A percentile compares a stretch with the other conserved stretches of the same genome.
Conservation (phyloP, 192 early-diverging fungal genomes). For the Entomortierella parvispora region DNA sequence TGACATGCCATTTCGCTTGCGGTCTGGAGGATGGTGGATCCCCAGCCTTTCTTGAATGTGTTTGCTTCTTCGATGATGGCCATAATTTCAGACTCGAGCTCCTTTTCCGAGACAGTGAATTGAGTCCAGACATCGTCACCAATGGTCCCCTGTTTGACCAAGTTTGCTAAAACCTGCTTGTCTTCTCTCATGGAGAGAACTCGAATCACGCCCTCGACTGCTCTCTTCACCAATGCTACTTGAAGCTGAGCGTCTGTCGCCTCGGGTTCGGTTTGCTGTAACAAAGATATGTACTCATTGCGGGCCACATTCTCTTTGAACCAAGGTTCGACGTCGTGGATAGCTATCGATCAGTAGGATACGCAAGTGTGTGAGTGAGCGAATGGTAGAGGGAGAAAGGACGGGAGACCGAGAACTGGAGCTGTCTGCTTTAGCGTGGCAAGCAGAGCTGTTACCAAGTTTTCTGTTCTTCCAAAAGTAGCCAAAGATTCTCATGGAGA, state of each 20-base stretch:
- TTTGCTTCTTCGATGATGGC: conserved; percentile 88
- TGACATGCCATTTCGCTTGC: conserved; percentile 83
- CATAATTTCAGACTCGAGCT: conserved; percentile 80
- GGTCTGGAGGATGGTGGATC: conserved; percentile 83
- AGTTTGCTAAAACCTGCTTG: conserved; percentile 75
- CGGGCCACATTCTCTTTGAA: conserved; percentile 70
- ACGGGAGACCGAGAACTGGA: too few species aligned
- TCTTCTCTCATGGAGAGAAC: conserved; percentile 81
- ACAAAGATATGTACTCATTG: conserved; percentile 72
- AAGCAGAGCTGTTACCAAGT: too few species aligned
- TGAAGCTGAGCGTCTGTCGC: conserved; percentile 71
- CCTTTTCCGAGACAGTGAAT: conserved; percentile 81
- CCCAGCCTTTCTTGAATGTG: conserved; percentile 81
- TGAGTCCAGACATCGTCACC: conserved; percentile 86
- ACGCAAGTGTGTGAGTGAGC: too few species aligned
- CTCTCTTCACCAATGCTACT: conserved; percentile 82
- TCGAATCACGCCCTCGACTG: conserved; percentile 80
- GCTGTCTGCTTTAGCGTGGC: too few species aligned
- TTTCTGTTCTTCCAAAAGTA: conserved; percentile 49
- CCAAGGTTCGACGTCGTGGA: conserved; percentile 70
- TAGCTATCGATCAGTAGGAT: conserved; percentile 6
- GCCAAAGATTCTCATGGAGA: conserved; percentile 50
- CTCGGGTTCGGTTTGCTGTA: conserved; percentile 64
- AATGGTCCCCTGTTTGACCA: conserved; percentile 83
- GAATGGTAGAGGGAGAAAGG: too few species aligned